Percentiles rank a stretch among this genome's conserved stretches.
Evolutionary conservation across 2,329 filamentous ascomycete species (phyloP).

Genomic region (Ophiostoma novo-ulmi): DNA sequence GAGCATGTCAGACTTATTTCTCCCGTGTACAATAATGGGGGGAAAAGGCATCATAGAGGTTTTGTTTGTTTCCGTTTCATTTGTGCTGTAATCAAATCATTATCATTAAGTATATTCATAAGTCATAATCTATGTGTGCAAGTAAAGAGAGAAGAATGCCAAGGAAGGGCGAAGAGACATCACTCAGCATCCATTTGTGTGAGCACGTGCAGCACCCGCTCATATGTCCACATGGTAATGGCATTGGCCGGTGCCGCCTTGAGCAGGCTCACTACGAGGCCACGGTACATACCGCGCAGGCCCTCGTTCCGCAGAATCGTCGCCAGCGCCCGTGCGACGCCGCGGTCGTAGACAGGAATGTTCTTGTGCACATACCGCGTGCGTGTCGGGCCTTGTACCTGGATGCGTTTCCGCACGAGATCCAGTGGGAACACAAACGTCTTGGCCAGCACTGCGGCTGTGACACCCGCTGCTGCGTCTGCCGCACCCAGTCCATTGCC

Average conservation of each 20-base stretch:
- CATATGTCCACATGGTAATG: conserved; percentile 93
- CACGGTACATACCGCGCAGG: conserved; percentile 74
- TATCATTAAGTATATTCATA: conserved; percentile 9
- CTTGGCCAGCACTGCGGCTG: conserved; percentile 77
- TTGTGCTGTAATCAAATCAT: conserved; percentile 26
- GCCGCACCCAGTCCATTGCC: conserved; percentile 52
- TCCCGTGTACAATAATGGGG: conserved; percentile 8
- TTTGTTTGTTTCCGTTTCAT: conserved; percentile 17
- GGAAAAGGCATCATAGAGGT: conserved; percentile 4
- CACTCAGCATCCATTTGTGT: neutral
- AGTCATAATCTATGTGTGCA: neutral
- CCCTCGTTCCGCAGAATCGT: conserved; percentile 70
- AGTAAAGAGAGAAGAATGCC: neutral
- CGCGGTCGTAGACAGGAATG: conserved; percentile 73
- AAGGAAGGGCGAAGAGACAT: neutral
- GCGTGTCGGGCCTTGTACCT: conserved; percentile 89
- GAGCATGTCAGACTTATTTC: neutral
- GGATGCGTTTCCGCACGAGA: conserved; percentile 83
- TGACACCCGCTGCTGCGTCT: conserved; percentile 75
- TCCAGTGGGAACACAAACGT: conserved; percentile 90
- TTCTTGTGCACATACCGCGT: conserved; percentile 74
- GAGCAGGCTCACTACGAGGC: conserved; percentile 78
- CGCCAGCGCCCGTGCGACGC: conserved; percentile 60
- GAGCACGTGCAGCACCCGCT: conserved; percentile 62
- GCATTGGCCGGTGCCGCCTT: conserved; percentile 93